Evolutionary conservation across 2,329 filamentous ascomycete species (phyloP), one percentile per base, ranked within the genome.

Genomic region (Cercospora sp.): DNA sequence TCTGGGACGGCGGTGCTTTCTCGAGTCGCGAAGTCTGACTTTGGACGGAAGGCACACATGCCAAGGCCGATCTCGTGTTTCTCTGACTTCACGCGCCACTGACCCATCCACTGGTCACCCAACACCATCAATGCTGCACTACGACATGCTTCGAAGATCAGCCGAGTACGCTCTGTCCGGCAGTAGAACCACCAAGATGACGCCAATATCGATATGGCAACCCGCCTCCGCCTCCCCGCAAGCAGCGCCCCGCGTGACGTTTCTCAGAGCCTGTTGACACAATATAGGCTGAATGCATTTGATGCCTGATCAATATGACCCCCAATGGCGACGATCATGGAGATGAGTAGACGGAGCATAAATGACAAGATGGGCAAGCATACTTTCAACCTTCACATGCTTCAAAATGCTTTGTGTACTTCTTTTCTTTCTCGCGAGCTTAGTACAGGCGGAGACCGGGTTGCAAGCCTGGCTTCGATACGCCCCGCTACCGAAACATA

Each of bases 401-500:
- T 26, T 28, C 33, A 36, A 26, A 33, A 59, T 59, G 63, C 33
- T 59, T 33, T 26, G 12, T 26, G 20, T 65, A 20, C 51, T 65
- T 26, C 36, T 66, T 57, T 61, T 64, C 31, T 30, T 57, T 18
- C 57, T 69, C n/a, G 30, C 64, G 55, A 69, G 71, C 74, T 73
- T 83, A 42, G 83, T 75, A 48, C 77, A 78, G 55, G 88, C 87
- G 45, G 89, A 91, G 73, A 84, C 86, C 73, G 89, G 89, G 10
- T 78, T 88, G 26, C 80, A 84, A 66, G 89, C 81, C 59, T 91
- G 89, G 89, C 78, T 91, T 65, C 84, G 89, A 60, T 91, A 91
- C 75, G 88, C 88, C 33, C 82, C 83, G 8, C 74, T 89, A 13
- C 78, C 83, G 5, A 69, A 78, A 63, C 77, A 42, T 30, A 40